Base-by-base conservation (phyloP, 2,329 filamentous ascomycete species). In the Xylariales sp. region DNA sequence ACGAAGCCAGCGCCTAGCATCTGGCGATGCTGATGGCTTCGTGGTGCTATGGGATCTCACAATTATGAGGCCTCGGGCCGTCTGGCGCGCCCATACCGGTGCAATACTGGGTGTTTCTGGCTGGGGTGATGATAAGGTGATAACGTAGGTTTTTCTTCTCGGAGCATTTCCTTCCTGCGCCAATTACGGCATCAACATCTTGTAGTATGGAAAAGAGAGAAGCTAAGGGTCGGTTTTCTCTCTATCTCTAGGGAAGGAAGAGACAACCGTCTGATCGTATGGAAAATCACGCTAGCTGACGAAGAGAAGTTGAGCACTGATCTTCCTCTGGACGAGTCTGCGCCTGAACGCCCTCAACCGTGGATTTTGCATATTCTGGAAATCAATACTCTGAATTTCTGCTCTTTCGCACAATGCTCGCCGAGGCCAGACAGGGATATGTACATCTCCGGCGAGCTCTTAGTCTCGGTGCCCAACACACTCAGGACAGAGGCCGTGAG, bases 361-460 rank as follows among this genome's bases (percentile, higher is more conserved):
- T 97, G 93, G 93, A 82, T 97, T n/a, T 80, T 97, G 28, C 88
- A 97, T 79, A 87, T 92, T 3, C 82, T 99, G 5, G 85, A 92
- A 5, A 93, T 98, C 50, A 97, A 97, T 76, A 93, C 95, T 1
- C 87, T 98, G 82, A 99, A 98, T 77, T 99, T 98, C 78, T 99
- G 96, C 78, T 87, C 91, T 1, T 97, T 97, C 78, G 86, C 91
- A 1, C 85, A 86, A 69, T 90, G 90, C 76, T 67, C 83, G 67
- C 77, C 80, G 50, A 67, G 68, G 7, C 73, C 79, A 6, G 70
- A 78, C 18, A 69, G 75, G 3, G 70, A 78, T 28, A 65, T 75
- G 3, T 62, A 73, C 1, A 69, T 72, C 16, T 65, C 49, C 2
- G 75, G 81, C 8, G 82, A 84, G 65, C 82, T 93, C 5, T 81